Base-by-base conservation (phyloP, 2,329 filamentous ascomycete genomes). In the Dactylonectria estremocensis region DNA sequence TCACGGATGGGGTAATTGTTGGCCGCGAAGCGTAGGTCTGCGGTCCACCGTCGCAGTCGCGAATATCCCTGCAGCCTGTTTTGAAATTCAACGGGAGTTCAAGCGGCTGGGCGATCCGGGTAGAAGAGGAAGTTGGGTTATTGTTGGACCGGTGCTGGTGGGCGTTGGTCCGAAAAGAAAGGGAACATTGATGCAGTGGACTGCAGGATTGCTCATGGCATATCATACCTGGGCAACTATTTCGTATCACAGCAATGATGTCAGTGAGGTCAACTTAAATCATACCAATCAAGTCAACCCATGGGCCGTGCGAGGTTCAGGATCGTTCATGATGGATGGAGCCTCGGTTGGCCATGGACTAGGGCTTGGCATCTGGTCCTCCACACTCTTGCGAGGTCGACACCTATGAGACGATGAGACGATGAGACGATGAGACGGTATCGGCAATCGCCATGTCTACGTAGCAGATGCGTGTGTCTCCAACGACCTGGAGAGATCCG, bases 1-100 rank as follows among this genome's bases (percentile, higher is more conserved):
- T 68, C 57, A 70, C 14, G 49, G n/a, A 35, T 16, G 28, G 48
- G 52, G 46, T 31, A 57, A 50, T 56, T 52, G 24, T 57, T 62
- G 66, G 53, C 22, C 48, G 8, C 24, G 52, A 65, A 65, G 59
- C 64, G 63, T 69, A 60, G 62, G 61, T 64, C 55, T 54, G 52
- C 64, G 62, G 61, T 64, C 55, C 57, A 54, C 64, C 43, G 57
- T 67, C 69, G 50, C 54, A 67, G 60, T 68, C 64, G 56, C 66
- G 53, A 70, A 66, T 28, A 68, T 48, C 62, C 66, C 61, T 62
- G 64, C 65, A 67, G 67, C 49, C 61, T 60, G 58, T 20, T 63
- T 59, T 58, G 52, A 58, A 61, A 54, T 48, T 54, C 52, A 35
- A 58, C 53, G 58, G 54, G 58, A 61, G 49, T 31, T 28, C 52